phyloP scores from a whole-genome alignment of 1,139 yeast species.

The Kodamaea fungicola region DNA sequence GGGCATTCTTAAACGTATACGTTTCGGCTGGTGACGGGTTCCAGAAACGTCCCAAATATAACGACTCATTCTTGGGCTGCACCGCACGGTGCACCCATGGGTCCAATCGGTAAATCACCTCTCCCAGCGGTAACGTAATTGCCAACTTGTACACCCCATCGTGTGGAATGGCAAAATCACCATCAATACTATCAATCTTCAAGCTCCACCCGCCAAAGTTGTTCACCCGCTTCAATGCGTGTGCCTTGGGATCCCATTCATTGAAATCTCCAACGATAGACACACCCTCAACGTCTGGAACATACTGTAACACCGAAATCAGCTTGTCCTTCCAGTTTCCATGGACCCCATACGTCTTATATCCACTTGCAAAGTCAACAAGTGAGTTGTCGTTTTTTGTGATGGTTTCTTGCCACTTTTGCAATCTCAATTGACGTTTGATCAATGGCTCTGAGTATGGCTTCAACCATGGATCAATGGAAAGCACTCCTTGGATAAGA shows the following conservation, averaged over 20 bases:
- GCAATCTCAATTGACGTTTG: constrained; percentile 49
- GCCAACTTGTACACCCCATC: constrained; percentile 76
- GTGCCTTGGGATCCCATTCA: constrained; percentile 64
- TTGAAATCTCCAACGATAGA: constrained; percentile 88
- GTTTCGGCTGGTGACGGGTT: constrained; percentile 53
- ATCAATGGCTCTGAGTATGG: constrained; percentile 63
- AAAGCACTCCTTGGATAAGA: constrained; percentile 53
- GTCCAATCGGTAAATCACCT: constrained; percentile 73
- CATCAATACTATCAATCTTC: constrained; percentile 51
- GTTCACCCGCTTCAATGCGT: constrained; percentile 51
- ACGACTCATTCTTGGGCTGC: constrained; percentile 43
- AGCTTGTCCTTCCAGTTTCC: constrained; percentile 49
- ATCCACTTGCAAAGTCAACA: constrained; percentile 53
- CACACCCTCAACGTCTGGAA: constrained; percentile 79
- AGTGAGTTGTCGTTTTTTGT: constrained; percentile 46
- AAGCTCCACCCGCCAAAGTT: constrained; percentile 70
- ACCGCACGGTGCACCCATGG: constrained; percentile 89
- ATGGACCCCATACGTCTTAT: constrained; percentile 74
- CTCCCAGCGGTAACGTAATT: constrained; percentile 64
- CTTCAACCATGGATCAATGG: constrained; percentile 82
- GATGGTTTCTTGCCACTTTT: constrained; percentile 43
- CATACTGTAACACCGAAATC: constrained; percentile 74
- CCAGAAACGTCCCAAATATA: constrained; percentile 91
- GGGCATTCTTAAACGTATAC: constrained; percentile 59
- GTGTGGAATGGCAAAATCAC: constrained; percentile 70